Base-by-base conservation (phyloP, 1,284 basidiomycete species). In the Cutaneotrichosporon cyanovorans region DNA sequence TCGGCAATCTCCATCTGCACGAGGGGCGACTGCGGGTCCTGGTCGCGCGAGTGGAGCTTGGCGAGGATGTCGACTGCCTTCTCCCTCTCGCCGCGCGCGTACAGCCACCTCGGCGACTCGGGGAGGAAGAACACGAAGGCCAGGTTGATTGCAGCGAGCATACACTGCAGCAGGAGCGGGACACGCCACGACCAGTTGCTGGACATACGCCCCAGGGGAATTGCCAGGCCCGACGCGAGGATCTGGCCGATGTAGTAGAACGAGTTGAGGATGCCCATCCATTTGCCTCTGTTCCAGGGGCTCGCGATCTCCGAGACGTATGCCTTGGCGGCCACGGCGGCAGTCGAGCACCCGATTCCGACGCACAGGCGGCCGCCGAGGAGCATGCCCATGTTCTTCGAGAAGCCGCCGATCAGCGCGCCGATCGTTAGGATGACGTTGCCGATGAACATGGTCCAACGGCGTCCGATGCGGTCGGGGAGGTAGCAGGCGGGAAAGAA, bases 281-380 rank as follows among this genome's bases (percentile, higher is more conserved):
- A 79, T 15, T 75, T 71, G 15, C 78, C 78, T 21, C 78, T 73
- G 35, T 71, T 72, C 46, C 75, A 73, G 6, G 78, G 75, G 3
- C 74, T 20, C 5, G 76, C 71, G 50, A 80, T 72, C 59, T 80
- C 78, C 5, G 76, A 75, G 14, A 79, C 64, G 55, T 76, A 79
- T 10, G 57, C 50, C 58, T 78, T 79, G 4, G 76, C 77, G 3
- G 73, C 73, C 18, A 74, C 68, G 37, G 73, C 72, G 21, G 77
- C 77, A 43, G 74, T 73, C 3, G 68, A 66, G 36, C 71, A 66
- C 16, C 57, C 59, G 39, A 60, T 45, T 40, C 58, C 60, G n/a
- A 76, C 78, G 34, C 78, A 57, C 60, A 76, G 79, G 12, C 78
- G 73, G 25, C 77, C 77, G 14, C 71, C 77, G 33, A 79, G 71